Conservation (phyloP, 176 grass and related monocot species). For the Triticum aestivum region DNA sequence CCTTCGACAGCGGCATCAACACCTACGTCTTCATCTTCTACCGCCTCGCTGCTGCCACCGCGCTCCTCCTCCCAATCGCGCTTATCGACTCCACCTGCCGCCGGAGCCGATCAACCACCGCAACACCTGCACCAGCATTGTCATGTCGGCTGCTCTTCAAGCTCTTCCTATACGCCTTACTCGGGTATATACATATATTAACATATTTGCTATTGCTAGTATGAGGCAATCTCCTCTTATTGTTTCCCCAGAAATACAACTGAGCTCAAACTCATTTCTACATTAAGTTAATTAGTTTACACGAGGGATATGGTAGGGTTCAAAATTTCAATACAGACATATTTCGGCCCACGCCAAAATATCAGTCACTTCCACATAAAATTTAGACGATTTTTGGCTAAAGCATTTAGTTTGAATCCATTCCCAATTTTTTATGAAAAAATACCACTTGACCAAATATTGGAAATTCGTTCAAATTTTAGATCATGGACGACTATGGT, state of each 20-base stretch:
- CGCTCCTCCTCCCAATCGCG: not conserved
- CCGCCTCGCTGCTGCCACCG: conserved; percentile 37
- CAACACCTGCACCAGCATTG: not conserved
- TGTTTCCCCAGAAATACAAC: no score
- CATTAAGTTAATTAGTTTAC: not conserved
- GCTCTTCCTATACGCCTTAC: conserved; percentile 56
- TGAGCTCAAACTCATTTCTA: no score
- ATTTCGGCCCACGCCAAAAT: not conserved
- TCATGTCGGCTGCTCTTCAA: conserved; percentile 29
- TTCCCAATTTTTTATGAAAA: not conserved
- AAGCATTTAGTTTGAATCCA: not conserved
- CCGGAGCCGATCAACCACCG: not conserved
- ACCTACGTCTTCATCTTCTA: conserved; percentile 67
- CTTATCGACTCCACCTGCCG: not conserved
- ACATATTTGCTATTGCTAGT: not conserved
- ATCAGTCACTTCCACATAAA: not conserved
- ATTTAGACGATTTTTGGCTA: not conserved
- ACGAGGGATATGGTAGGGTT: not conserved
- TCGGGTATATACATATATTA: conserved; percentile 35
- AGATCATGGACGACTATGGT: not conserved
- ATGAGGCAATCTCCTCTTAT: no score
- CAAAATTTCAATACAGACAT: no score
- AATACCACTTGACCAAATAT: no score
- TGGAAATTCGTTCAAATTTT: no score
- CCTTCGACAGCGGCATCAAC: conserved; percentile 52